Percentiles rank a stretch among this genome's conserved stretches.
Conservation (phyloP, 495 filamentous ascomycete species). For the Oidiodendron maius region DNA sequence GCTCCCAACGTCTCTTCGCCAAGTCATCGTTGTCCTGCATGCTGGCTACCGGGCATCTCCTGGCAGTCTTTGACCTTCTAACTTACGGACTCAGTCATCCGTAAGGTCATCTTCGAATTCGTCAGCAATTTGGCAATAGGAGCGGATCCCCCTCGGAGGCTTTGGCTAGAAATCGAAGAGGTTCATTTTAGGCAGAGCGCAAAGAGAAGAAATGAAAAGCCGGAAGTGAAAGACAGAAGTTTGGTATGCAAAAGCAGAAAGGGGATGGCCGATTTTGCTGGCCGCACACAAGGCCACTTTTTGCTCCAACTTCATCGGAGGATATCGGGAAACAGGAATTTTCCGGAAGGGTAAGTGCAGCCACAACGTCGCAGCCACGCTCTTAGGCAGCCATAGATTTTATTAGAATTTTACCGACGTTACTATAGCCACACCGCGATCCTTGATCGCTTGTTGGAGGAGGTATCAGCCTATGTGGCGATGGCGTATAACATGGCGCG, state of each 20-base stretch:
- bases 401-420: too few species aligned
- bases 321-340: slow-evolving; percentile 13
- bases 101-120: too few species aligned
- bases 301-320: slow-evolving; percentile 10
- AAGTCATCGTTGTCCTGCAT: slow-evolving; percentile 2
- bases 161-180: background rate
- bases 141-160: background rate
- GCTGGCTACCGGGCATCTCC: background rate
- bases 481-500: too few species aligned
- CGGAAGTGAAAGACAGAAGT: background rate
- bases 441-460: slow-evolving; percentile 4
- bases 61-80: background rate
- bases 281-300: slow-evolving; percentile 6
- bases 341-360: slow-evolving; percentile 7
- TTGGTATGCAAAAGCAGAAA: too few species aligned
- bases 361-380: slow-evolving; percentile 2
- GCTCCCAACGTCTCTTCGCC: background rate
- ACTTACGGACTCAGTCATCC: background rate
- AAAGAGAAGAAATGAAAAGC: slow-evolving; percentile 1
- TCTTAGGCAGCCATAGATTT: too few species aligned
- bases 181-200: background rate
- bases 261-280: slow-evolving; percentile 10
- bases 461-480: too few species aligned
- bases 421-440: background rate
- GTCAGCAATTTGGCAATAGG: background rate